Evolutionary conservation across 257 asterid genomes (phyloP).

Genomic region (Solanum chmielewskii): DNA sequence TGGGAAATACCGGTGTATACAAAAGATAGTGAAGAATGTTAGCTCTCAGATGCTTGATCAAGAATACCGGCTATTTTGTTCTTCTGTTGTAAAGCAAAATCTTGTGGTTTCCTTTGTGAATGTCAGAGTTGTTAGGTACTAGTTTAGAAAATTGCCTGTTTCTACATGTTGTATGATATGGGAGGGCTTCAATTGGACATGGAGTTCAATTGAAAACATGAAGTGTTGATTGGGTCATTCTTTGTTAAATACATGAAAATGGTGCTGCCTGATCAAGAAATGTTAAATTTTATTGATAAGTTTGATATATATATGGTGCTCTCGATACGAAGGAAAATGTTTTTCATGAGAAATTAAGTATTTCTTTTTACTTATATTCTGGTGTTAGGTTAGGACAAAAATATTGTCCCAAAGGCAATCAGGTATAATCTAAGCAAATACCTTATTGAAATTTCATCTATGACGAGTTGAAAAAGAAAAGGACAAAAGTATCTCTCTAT

Average conservation of each 20-base stretch:
- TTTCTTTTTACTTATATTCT: not conserved
- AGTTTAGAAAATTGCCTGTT: not conserved
- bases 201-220: not conserved
- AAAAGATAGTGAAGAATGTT: constrained; percentile 50
- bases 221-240: not conserved
- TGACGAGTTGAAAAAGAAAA: not conserved
- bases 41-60: not conserved
- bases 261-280: not conserved
- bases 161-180: not conserved
- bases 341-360: not conserved
- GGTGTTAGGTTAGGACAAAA: not conserved
- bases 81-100: not conserved
- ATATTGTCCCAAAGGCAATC: not conserved
- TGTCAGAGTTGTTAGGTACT: not conserved
- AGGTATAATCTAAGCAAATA: not conserved
- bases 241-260: not conserved
- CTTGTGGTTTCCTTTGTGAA: not conserved
- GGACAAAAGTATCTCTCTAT: not conserved
- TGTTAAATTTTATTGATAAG: not conserved
- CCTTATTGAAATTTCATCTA: not conserved
- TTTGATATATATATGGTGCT: not conserved
- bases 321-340: not conserved
- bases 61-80: not conserved
- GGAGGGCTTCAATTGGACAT: not conserved
- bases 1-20: constrained; percentile 80